phyloP scores from a whole-genome alignment of 148 eudicot genomes.

The Silene latifolia region DNA sequence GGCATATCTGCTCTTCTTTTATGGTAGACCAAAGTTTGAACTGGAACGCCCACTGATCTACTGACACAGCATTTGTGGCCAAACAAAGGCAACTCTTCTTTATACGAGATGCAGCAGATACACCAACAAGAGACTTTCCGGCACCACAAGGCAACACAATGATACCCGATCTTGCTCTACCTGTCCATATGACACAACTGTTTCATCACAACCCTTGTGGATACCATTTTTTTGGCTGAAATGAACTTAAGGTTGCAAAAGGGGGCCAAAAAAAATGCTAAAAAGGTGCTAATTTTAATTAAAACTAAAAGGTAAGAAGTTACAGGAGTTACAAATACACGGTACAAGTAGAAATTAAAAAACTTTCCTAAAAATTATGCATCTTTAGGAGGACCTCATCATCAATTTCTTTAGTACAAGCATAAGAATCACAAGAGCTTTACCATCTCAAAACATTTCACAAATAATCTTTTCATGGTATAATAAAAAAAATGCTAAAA shows the following conservation, averaged over 20 bases:
- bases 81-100: slow-evolving; percentile 94
- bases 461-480: slow-evolving; percentile 96
- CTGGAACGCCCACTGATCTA: slow-evolving; percentile 99
- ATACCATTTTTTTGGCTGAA: background rate
- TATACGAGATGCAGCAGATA: slow-evolving; percentile 91
- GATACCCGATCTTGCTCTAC: slow-evolving; percentile 97
- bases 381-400: slow-evolving; percentile 4
- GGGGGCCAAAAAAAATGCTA: too few species aligned
- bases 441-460: too few species aligned
- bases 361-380: background rate
- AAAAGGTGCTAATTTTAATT: too few species aligned
- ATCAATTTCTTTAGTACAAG: background rate
- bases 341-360: too few species aligned
- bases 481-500: slow-evolving; percentile 23
- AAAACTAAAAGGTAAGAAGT: too few species aligned
- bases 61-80: slow-evolving; percentile 97
- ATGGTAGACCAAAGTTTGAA: slow-evolving; percentile 97
- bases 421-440: slow-evolving; percentile 12
- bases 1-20: slow-evolving; percentile 84
- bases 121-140: slow-evolving; percentile 97
- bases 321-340: too few species aligned
- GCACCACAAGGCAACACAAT: slow-evolving; percentile 99
- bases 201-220: background rate
- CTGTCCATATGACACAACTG: slow-evolving; percentile 36
- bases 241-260: background rate